A percentile compares a stretch with the other conserved stretches of the same genome.
Evolutionary conservation across 2,329 filamentous ascomycete species (phyloP).

Genomic region (Fonsecaea multimorphosa): DNA sequence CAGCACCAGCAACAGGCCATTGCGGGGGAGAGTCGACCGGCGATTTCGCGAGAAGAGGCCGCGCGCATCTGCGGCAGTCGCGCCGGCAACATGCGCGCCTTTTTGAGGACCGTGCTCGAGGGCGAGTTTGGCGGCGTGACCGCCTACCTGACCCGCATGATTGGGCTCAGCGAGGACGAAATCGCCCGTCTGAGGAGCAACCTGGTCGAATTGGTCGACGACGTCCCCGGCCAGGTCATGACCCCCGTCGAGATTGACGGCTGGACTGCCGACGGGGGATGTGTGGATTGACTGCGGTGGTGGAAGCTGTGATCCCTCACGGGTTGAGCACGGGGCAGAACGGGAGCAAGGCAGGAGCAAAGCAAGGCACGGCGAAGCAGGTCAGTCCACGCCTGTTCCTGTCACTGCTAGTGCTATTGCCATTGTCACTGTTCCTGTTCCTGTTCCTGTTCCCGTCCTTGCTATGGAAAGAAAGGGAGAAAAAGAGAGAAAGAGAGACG

Average conservation of each 20-base stretch:
- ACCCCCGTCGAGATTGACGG: slow-evolving; percentile 25
- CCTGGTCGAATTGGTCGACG: slow-evolving; percentile 33
- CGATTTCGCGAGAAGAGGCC: slow-evolving; percentile 35
- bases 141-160: slow-evolving; percentile 34
- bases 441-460: no score
- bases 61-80: slow-evolving; percentile 37
- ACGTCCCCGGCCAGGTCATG: slow-evolving; percentile 26
- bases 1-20: background rate
- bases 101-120: slow-evolving; percentile 35
- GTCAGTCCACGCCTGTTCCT: no score
- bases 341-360: no score
- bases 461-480: no score
- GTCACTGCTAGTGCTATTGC: no score
- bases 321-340: no score
- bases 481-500: no score
- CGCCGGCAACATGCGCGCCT: slow-evolving; percentile 39
- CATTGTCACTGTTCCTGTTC: no score
- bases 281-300: slow-evolving; percentile 25
- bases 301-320: background rate
- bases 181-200: slow-evolving; percentile 31
- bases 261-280: slow-evolving; percentile 37
- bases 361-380: no score
- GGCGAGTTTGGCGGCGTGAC: slow-evolving; percentile 38
- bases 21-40: slow-evolving; percentile 10
- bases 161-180: slow-evolving; percentile 36